Conservation (phyloP, 1,139 yeast genomes). For the Wickerhamomyces sp. region DNA sequence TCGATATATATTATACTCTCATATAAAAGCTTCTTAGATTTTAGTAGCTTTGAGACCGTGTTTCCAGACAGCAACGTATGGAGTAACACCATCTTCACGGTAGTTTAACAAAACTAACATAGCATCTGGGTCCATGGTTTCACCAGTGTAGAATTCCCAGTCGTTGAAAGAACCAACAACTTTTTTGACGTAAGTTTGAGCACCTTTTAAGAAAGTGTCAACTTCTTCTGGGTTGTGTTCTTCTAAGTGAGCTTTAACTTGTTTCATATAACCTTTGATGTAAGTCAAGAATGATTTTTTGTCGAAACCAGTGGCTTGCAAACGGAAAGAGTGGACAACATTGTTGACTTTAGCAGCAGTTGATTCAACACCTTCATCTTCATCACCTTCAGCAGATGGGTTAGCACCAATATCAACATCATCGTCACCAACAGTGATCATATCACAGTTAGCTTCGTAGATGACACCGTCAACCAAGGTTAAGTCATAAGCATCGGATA, state of each 20-base stretch:
- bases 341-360: constrained; percentile 91
- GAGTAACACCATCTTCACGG: constrained; percentile 99
- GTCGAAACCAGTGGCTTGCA: constrained; percentile 92
- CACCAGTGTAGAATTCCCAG: constrained; percentile 99
- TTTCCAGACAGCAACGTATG: constrained; percentile 97
- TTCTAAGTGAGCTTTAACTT: constrained; percentile 80
- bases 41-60: constrained; percentile 90
- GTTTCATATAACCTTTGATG: constrained; percentile 99
- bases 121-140: constrained; percentile 99
- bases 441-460: constrained; percentile 94
- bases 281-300: constrained; percentile 94
- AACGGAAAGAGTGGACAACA: constrained; percentile 97
- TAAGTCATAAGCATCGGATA: constrained; percentile 95
- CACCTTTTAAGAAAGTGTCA: constrained; percentile 93
- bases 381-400: constrained; percentile 97
- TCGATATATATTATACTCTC: neutral
- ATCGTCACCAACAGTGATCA: constrained; percentile 84
- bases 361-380: constrained; percentile 75
- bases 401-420: constrained; percentile 98
- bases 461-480: constrained; percentile 83
- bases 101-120: constrained; percentile 97
- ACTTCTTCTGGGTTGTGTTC: constrained; percentile 85
- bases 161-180: constrained; percentile 91
- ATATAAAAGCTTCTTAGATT: constrained; percentile 49
- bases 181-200: constrained; percentile 92